Evolutionary conservation across 306 rosid genomes (phyloP).

Genomic region (Fragaria nilgerrensis): DNA sequence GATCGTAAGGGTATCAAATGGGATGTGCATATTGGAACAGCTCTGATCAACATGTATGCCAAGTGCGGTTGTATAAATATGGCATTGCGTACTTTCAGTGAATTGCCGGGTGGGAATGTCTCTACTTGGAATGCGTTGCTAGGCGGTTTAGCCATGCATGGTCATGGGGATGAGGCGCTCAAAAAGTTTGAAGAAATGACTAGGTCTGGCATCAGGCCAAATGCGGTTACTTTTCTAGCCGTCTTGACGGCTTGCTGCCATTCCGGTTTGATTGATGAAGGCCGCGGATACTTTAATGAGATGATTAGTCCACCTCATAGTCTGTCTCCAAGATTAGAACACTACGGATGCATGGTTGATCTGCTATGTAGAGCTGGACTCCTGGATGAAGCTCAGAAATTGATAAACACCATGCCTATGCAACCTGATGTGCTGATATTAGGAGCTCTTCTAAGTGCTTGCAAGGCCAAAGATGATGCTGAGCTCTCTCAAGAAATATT

Average conservation of each 20-base stretch:
- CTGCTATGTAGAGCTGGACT: slow-evolving; percentile 72
- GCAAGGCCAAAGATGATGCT: slow-evolving; percentile 44
- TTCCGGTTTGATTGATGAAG: slow-evolving; percentile 74
- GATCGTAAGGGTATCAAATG: slow-evolving; percentile 47
- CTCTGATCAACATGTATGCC: slow-evolving; percentile 77
- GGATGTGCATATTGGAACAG: slow-evolving; percentile 68
- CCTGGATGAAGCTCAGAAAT: slow-evolving; percentile 56
- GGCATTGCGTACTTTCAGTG: slow-evolving; percentile 48
- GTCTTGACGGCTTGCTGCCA: slow-evolving; percentile 77
- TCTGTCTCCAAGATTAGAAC: slow-evolving; percentile 61
- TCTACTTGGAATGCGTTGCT: slow-evolving; percentile 72
- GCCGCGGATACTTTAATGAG: slow-evolving; percentile 42
- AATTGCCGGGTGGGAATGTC: slow-evolving; percentile 57
- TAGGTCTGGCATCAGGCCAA: slow-evolving; percentile 54
- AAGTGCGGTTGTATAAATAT: slow-evolving; percentile 64
- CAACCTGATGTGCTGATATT: slow-evolving; percentile 72
- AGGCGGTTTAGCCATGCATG: slow-evolving; percentile 69
- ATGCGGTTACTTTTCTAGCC: slow-evolving; percentile 71
- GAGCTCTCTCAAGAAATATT: slow-evolving; percentile 52
- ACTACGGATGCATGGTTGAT: slow-evolving; percentile 81
- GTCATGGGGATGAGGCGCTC: slow-evolving; percentile 56
- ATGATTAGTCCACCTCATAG: slow-evolving; percentile 47
- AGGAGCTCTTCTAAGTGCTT: slow-evolving; percentile 68
- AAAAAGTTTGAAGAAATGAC: slow-evolving; percentile 50
- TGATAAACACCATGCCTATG: slow-evolving; percentile 73